Conservation (phyloP, 108 stramenopile genomes). For the Skeletonema costatum region DNA sequence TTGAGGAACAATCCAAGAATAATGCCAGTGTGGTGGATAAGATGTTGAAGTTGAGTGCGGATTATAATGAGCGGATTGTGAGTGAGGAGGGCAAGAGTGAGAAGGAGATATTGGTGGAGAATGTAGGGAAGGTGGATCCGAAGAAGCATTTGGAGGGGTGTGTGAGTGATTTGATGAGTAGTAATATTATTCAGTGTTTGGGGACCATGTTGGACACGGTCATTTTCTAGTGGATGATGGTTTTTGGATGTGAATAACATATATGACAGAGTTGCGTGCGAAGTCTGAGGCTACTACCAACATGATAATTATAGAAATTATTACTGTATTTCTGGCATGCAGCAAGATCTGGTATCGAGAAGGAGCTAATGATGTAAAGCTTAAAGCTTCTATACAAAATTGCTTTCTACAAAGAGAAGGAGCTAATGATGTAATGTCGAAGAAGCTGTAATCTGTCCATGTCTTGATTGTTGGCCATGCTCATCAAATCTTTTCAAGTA, state of each 20-base stretch:
- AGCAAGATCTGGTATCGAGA: no score
- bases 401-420: no score
- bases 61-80: slow-evolving; percentile 92
- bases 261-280: background rate
- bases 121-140: slow-evolving; percentile 98
- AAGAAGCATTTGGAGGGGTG: slow-evolving; percentile 92
- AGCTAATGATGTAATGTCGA: no score
- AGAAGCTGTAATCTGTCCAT: no score
- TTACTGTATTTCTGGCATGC: background rate
- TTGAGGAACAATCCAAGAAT: slow-evolving; percentile 87
- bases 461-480: no score
- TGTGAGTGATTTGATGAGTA: slow-evolving; percentile 94
- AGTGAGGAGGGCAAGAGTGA: slow-evolving; percentile 86
- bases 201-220: slow-evolving; percentile 99
- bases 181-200: slow-evolving; percentile 96
- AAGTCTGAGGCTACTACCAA: background rate
- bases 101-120: slow-evolving; percentile 85
- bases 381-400: no score
- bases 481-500: background rate
- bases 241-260: background rate
- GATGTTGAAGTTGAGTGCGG: slow-evolving; percentile 91
- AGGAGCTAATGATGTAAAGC: no score
- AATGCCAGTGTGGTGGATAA: slow-evolving; percentile 88
- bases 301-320: background rate
- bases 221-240: slow-evolving; percentile 75